Evolutionary conservation across 1,284 basidiomycete species (phyloP), one percentile per base, ranked within the genome.

Genomic region (Apiotrichum akiyoshidainum): DNA sequence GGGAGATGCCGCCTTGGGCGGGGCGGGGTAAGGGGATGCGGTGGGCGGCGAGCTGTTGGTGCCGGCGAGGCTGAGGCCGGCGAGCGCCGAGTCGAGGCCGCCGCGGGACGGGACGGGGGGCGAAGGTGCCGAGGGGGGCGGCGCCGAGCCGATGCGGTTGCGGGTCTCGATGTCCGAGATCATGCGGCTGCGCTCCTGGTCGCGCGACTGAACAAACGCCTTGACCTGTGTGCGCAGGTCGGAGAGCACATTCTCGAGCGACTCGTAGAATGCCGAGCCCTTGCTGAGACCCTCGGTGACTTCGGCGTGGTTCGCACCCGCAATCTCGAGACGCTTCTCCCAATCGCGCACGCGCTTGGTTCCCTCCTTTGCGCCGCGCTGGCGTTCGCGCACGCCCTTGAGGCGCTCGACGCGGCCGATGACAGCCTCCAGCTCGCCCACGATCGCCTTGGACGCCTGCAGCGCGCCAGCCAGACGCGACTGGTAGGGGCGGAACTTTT

Each of bases 401-500:
- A 92, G 80, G 6, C 79, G 79, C 62, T 88, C 81, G 5, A 94
- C 80, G 63, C 91, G 88, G 53, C 87, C 61, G 82, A 89, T 89
- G 10, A 89, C 76, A 16, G 81, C 76, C 17, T 85, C 81, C 10
- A 93, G 79, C 66, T 93, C 90, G 62, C 87, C 82, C 13, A 96
- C 69, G 0, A 85, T 81, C 14, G 81, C 73, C 64, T 89, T 85
- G 65, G 95, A 89, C 37, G 89, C 87, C 52, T 87, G 85, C 3
- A 90, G 81, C 0, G 90, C 90, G 1, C 87, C 83, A 2, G 84
- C 80, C 1, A 97, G 80, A 5, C 91, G 85, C 50, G 88, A 85
- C 74, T 96, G 92, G 71, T 91, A 93, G 1, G 93, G 90, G 22
- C 85, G 83, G 81, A 97, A 98, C 78, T 98, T 98, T 76, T 97